Percentiles rank a stretch among this genome's conserved stretches.
phyloP scores from a whole-genome alignment of 345 rosid genomes.

The Lepidium africanum region DNA sequence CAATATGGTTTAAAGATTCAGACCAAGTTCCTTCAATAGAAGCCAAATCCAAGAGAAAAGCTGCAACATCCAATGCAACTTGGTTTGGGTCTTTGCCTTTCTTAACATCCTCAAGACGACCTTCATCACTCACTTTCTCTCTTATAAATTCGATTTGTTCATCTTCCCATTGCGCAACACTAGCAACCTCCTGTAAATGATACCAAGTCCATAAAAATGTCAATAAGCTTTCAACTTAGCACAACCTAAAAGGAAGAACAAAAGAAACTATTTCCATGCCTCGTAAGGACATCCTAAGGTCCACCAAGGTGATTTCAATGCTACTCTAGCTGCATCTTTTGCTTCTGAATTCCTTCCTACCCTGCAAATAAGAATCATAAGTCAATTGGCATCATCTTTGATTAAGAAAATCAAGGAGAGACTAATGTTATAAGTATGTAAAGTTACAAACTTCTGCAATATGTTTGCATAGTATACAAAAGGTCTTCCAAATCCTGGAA shows the following conservation, averaged over 20 bases:
- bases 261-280: conserved; percentile 24
- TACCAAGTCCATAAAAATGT: background rate
- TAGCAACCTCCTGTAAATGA: conserved; percentile 53
- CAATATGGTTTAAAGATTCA: conserved; percentile 42
- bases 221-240: background rate
- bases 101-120: conserved; percentile 66
- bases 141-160: conserved; percentile 78
- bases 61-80: conserved; percentile 77
- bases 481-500: conserved; percentile 92
- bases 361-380: conserved; percentile 31
- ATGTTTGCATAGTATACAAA: conserved; percentile 76
- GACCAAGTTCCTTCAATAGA: conserved; percentile 83
- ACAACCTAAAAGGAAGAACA: background rate
- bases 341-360: conserved; percentile 69
- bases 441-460: conserved; percentile 46
- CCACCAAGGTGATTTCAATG: conserved; percentile 91
- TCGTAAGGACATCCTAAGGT: conserved; percentile 71
- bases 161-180: conserved; percentile 83
- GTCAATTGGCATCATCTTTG: background rate
- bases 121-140: conserved; percentile 77
- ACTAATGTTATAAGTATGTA: background rate
- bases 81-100: conserved; percentile 79
- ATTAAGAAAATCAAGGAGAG: background rate
- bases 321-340: conserved; percentile 84
- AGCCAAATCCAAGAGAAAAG: conserved; percentile 86